Base-by-base conservation (phyloP, 2,329 filamentous ascomycete species). In the Alternaria dauci region DNA sequence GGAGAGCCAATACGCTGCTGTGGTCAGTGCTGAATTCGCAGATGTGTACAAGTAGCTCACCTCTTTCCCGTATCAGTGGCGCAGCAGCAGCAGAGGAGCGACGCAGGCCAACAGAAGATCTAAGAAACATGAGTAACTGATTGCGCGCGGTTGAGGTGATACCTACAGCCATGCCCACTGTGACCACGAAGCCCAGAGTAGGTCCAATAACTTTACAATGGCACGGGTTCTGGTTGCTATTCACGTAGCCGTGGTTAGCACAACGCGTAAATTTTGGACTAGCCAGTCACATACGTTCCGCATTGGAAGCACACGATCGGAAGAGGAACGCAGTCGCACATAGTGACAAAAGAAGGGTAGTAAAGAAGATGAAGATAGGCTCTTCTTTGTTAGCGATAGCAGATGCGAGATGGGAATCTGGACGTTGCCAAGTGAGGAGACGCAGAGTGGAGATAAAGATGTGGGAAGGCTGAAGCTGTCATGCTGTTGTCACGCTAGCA, bases 201-300 rank as follows among this genome's bases (percentile, higher is more conserved):
- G 85, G 85, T 1, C 85, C 84, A 28, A 87, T 79, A 8, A 87
- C 79, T 70, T 87, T 87, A 69, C 84, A 86, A 62, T 82, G 83
- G 57, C 85, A 87, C 3, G 85, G 85, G 56, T 87, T 87, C 67
- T 87, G 83, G 61, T 86, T 80, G 8, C 84, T 86, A 46, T 38
- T 38, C 23, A 14, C 6, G 30, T 20, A 3, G 76, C 23, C 41
- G 8, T 12, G 23, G 25, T 73, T 41, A 74, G 62, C 23, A 54
- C 25, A 58, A 46, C 36, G 41, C 38, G 5, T 28, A 4, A 11
- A 25, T 26, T 5, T 38, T 23, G 5, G n/a, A 46, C 6, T 18
- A 30, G 16, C 46, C 48, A 42, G 34, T 38, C 61, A 46, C 71
- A 18, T 70, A 78, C 76, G 77, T 79, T 72, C 77, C 84, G 72